Conservation (phyloP, 257 asterid genomes). For the Sherardia arvensis region DNA sequence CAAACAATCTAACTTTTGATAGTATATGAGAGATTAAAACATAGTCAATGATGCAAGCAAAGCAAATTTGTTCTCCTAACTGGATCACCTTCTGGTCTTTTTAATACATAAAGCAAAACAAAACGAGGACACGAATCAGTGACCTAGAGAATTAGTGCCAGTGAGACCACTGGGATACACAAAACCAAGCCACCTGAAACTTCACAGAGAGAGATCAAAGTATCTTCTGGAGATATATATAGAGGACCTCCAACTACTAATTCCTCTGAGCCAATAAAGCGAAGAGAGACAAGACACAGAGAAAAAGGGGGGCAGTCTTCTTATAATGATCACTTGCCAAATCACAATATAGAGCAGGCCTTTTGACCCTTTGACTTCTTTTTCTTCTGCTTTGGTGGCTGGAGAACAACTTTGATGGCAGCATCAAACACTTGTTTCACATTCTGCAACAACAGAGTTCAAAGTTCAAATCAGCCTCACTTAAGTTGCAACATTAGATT, state of each 20-base stretch:
- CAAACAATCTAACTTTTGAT: slow-evolving; percentile 7
- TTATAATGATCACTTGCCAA: slow-evolving; percentile 7
- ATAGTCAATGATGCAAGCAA: slow-evolving; percentile 17
- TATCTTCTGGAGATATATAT: slow-evolving; percentile 22
- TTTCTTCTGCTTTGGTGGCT: slow-evolving; percentile 47
- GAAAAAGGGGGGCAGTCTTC: slow-evolving; percentile 17
- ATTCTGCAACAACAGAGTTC: slow-evolving; percentile 22
- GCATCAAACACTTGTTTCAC: slow-evolving; percentile 52
- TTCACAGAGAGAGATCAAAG: slow-evolving; percentile 33
- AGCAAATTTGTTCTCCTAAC: slow-evolving; percentile 20
- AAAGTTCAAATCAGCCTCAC: not conserved
- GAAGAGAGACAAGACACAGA: slow-evolving; percentile 20
- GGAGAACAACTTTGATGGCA: slow-evolving; percentile 47
- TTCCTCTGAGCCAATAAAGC: slow-evolving; percentile 33
- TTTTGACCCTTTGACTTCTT: slow-evolving; percentile 38
- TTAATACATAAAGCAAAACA: slow-evolving; percentile 41
- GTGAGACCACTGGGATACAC: slow-evolving; percentile 24
- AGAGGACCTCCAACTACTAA: slow-evolving; percentile 31
- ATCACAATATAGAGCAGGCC: slow-evolving; percentile 73
- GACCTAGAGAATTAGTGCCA: slow-evolving; percentile 32
- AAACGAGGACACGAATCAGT: slow-evolving; percentile 40
- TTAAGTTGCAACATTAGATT: not conserved
- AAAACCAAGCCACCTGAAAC: slow-evolving; percentile 33
- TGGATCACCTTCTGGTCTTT: slow-evolving; percentile 26
- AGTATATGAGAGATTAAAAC: not conserved